Percentiles rank a stretch among this genome's conserved stretches.
Evolutionary conservation across 257 asterid species (phyloP).

Genomic region (Ehretia macrophylla): DNA sequence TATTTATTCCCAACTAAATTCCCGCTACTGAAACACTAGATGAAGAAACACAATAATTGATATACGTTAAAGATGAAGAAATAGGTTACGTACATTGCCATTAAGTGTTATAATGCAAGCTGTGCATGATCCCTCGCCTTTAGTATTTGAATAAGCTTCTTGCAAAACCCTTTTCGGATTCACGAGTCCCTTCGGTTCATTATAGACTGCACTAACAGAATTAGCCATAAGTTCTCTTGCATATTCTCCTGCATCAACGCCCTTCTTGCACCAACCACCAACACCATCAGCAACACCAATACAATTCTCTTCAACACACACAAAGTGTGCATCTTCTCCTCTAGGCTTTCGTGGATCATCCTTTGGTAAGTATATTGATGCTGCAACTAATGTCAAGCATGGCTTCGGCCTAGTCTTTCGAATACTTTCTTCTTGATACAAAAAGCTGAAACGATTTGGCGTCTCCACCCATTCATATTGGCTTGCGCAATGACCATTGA

Average conservation of each 20-base stretch:
- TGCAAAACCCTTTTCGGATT: conserved; percentile 13
- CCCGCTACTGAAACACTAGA: too few relatives aligned
- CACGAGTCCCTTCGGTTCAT: not conserved
- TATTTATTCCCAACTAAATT: too few relatives aligned
- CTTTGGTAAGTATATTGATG: conserved; percentile 27
- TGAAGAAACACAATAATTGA: too few relatives aligned
- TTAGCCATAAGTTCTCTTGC: conserved; percentile 31
- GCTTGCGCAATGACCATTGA: too few relatives aligned
- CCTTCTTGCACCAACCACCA: conserved; percentile 26
- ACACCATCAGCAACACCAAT: conserved; percentile 47
- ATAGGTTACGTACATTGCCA: not conserved
- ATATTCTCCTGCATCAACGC: conserved; percentile 34
- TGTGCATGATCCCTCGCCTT: conserved; percentile 27
- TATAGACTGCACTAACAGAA: not conserved
- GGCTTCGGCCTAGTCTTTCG: not conserved
- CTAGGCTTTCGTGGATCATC: conserved; percentile 2
- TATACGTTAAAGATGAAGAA: not conserved
- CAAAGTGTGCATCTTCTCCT: conserved; percentile 37
- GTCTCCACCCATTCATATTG: too few relatives aligned
- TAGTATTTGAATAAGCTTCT: conserved; percentile 19
- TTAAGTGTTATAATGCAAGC: conserved; percentile 32
- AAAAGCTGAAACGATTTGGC: not conserved
- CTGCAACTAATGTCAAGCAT: conserved; percentile 15
- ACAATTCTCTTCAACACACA: conserved; percentile 8
- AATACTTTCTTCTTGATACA: not conserved